Base-by-base conservation (phyloP, 495 filamentous ascomycete genomes). In the Penicillium lagena region DNA sequence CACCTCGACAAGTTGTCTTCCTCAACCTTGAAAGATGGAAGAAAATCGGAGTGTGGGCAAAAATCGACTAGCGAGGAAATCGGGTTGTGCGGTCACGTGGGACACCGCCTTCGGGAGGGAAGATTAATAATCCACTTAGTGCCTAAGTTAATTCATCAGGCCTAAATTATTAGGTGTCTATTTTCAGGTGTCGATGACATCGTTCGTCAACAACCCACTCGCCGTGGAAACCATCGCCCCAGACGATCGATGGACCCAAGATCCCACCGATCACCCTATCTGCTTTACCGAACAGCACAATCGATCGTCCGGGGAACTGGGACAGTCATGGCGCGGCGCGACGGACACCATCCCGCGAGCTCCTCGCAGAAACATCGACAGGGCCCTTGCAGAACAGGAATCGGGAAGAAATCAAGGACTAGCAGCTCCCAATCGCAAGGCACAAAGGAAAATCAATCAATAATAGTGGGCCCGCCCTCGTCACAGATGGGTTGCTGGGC, bases 1-100 rank as follows among this genome's bases (percentile, higher is more conserved):
- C 49, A 77, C 75, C 75, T 78, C 69, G 68, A 77, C 73, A 77
- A 65, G 51, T 56, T 77, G 73, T 77, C 73, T 73, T 77, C 73
- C 73, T 77, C 64, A 77, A 77, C 73, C 72, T 71, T 72, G 58
- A 55, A 63, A 64, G 51, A 52, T 43, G 35, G 41, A 59, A 56
- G 44, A 63, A 68, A 65, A 50, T 63, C 50, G 47, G 37, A 47
- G 58, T 52, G 40, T 22, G 22, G 22, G 22, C 22, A 22, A 22
- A 22, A 22, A 22, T 22, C 22, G 22, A 22, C 22, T 22, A 22
- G 22, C 22, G 22, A 22, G 22, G 69, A 73, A 71, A 66, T 69
- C 54, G 22, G 15, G 54, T 72, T 73, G 70, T 73, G 70, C 12
- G 68, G 33, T 73, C 70, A 73, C 70, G 62, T 73, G 22, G 22